Conservation (phyloP, 129 eudicot species). For the Rutidosis leptorrhynchoides region DNA sequence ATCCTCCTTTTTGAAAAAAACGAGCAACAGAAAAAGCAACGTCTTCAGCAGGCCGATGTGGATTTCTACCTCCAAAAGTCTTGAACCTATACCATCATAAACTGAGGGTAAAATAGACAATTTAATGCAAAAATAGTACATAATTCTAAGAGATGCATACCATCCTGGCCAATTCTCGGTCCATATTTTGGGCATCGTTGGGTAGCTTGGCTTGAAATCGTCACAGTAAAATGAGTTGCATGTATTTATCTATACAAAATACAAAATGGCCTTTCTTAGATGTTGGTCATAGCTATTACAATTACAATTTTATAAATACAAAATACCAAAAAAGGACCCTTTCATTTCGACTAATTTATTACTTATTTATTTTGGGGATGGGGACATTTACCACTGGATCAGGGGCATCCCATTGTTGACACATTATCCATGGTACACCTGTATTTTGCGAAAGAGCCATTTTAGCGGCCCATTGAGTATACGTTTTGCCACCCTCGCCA, state of each 20-base stretch:
- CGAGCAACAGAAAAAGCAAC: constrained; percentile 94
- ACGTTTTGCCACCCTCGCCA: constrained; percentile 86
- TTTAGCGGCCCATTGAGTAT: constrained; percentile 87
- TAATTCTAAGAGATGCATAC: constrained; percentile 31
- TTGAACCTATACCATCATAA: constrained; percentile 59
- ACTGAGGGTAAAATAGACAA: background rate
- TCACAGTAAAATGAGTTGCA: constrained; percentile 93
- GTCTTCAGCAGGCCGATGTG: constrained; percentile 94
- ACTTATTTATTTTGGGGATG: background rate
- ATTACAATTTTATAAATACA: no score
- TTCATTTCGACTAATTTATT: no score
- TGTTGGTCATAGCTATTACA: background rate
- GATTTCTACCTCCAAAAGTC: constrained; percentile 89
- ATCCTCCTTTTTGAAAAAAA: constrained; percentile 93
- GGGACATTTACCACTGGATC: constrained; percentile 62
- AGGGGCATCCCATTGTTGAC: constrained; percentile 95
- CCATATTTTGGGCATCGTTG: constrained; percentile 86
- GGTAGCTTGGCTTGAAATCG: constrained; percentile 58
- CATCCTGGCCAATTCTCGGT: constrained; percentile 99
- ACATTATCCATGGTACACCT: constrained; percentile 98
- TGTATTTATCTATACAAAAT: constrained; percentile 71
- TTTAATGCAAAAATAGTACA: background rate
- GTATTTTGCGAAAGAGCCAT: constrained; percentile 90
- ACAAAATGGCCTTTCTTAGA: constrained; percentile 4
- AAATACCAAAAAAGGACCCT: background rate